Conservation (phyloP, 768 basidiomycete genomes). For the Floccularia luteovirens region DNA sequence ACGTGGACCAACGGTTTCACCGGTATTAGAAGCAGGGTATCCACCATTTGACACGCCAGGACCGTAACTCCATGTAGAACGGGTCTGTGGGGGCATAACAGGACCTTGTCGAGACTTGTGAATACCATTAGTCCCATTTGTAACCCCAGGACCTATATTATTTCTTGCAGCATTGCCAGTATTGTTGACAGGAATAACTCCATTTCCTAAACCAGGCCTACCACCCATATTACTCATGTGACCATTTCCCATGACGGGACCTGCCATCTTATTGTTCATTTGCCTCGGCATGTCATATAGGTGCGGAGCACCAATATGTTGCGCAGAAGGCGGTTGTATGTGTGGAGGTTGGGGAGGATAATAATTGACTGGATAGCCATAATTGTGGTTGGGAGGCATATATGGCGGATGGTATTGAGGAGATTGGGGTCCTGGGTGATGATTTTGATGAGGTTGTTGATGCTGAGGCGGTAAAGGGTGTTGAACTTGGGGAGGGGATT, state of each 20-base stretch:
- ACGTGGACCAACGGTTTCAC: slow-evolving; percentile 59
- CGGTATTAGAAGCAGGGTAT: slow-evolving; percentile 17
- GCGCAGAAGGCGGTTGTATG: slow-evolving; percentile 7
- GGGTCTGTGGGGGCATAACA: slow-evolving; percentile 28
- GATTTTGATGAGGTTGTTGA: slow-evolving; percentile 15
- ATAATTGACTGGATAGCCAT: slow-evolving; percentile 13
- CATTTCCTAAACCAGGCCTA: slow-evolving; percentile 21
- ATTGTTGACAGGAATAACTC: slow-evolving; percentile 18
- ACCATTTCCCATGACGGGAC: slow-evolving; percentile 7
- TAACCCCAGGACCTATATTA: slow-evolving; percentile 6
- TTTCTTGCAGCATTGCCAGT: slow-evolving; percentile 20
- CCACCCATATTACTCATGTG: slow-evolving; percentile 12
- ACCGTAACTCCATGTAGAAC: slow-evolving; percentile 65
- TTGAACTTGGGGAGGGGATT: slow-evolving; percentile 22
- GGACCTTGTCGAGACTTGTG: slow-evolving; percentile 17
- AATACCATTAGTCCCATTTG: slow-evolving; percentile 16
- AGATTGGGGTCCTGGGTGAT: slow-evolving; percentile 14
- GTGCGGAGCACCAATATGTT: too few relatives aligned
- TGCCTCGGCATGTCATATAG: slow-evolving; percentile 16
- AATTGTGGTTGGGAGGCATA: slow-evolving; percentile 17
- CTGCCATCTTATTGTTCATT: slow-evolving; percentile 18
- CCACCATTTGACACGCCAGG: slow-evolving; percentile 51
- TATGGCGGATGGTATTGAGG: slow-evolving; percentile 29
- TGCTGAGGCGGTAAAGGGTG: slow-evolving; percentile 19
- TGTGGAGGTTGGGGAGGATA: slow-evolving; percentile 10